phyloP scores from a whole-genome alignment of 768 basidiomycete species.

The Hydnomerulius pinastri region DNA sequence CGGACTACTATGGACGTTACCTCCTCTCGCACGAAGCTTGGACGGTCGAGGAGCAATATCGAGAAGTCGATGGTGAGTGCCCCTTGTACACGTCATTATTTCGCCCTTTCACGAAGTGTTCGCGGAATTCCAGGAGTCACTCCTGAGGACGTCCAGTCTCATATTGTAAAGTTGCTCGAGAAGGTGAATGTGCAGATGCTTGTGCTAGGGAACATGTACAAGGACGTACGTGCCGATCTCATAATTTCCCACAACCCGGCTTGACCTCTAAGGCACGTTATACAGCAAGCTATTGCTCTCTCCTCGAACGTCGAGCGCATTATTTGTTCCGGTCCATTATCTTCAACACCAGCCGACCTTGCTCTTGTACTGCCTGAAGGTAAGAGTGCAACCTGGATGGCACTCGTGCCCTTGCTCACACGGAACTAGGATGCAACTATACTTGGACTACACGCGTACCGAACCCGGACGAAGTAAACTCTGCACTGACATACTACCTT shows the following conservation, averaged over 20 bases:
- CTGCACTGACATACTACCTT: conserved; percentile 81
- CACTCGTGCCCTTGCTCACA: conserved; percentile 11
- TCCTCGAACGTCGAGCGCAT: conserved; percentile 71
- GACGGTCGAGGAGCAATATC: conserved; percentile 75
- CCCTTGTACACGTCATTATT: not conserved
- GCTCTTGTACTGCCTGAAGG: conserved; percentile 72
- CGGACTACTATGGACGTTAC: conserved; percentile 75
- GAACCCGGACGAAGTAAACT: conserved; percentile 87
- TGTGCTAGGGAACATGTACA: conserved; percentile 81
- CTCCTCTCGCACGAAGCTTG: conserved; percentile 71
- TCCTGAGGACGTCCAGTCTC: conserved; percentile 64
- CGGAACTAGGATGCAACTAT: conserved; percentile 61
- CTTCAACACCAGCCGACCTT: conserved; percentile 37
- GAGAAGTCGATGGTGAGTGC: conserved; percentile 69
- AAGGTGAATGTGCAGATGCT: conserved; percentile 71
- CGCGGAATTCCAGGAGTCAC: conserved; percentile 57
- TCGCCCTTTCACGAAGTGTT: not conserved
- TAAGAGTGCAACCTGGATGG: conserved; percentile 28
- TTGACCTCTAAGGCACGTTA: not conserved
- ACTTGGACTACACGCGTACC: conserved; percentile 66
- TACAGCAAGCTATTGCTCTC: conserved; percentile 75
- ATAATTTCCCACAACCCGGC: not conserved
- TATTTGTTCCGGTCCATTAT: conserved; percentile 54
- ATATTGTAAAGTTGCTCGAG: conserved; percentile 60
- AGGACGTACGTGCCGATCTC: conserved; percentile 57